Conservation (phyloP, 2,329 filamentous ascomycete species). For the Calycina marina region DNA sequence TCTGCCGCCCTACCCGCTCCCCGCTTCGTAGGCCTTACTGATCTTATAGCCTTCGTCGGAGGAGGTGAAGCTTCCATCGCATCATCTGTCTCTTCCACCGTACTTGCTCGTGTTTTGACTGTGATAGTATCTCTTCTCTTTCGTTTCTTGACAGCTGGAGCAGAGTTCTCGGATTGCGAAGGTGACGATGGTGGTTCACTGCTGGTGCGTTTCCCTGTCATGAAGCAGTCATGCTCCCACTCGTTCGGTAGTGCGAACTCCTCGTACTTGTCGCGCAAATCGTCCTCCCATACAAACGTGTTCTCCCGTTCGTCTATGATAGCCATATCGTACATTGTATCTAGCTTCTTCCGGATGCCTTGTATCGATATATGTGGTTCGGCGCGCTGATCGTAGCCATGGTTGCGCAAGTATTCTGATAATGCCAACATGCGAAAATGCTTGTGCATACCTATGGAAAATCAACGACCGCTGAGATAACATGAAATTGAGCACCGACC, state of each 20-base stretch:
- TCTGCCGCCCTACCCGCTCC: constrained; percentile 28
- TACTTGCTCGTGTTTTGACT: constrained; percentile 26
- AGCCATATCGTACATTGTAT: constrained; percentile 70
- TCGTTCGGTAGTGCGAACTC: constrained; percentile 48
- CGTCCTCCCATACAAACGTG: constrained; percentile 29
- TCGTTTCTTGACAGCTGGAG: constrained; percentile 15
- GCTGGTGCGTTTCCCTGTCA: constrained; percentile 13
- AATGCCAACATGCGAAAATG: constrained; percentile 88
- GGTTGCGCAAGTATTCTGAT: constrained; percentile 62
- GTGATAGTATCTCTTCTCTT: constrained; percentile 23
- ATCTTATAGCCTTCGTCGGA: constrained; percentile 26
- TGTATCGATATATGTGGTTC: constrained; percentile 74
- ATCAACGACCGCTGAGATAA: constrained; percentile 1
- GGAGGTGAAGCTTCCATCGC: constrained; percentile 28
- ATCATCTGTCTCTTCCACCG: constrained; percentile 38
- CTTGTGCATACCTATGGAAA: constrained; percentile 63
- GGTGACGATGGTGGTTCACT: constrained; percentile 20
- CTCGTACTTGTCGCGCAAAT: constrained; percentile 44
- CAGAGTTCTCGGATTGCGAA: constrained; percentile 11
- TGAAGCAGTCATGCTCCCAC: constrained; percentile 19
- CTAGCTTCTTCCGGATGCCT: constrained; percentile 82
- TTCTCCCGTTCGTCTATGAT: constrained; percentile 75
- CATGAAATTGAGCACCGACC: constrained; percentile 34
- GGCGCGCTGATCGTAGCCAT: constrained; percentile 59
- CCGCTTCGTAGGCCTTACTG: constrained; percentile 25